Conservation (phyloP, 345 rosid genomes). For the Camelina laxa region DNA sequence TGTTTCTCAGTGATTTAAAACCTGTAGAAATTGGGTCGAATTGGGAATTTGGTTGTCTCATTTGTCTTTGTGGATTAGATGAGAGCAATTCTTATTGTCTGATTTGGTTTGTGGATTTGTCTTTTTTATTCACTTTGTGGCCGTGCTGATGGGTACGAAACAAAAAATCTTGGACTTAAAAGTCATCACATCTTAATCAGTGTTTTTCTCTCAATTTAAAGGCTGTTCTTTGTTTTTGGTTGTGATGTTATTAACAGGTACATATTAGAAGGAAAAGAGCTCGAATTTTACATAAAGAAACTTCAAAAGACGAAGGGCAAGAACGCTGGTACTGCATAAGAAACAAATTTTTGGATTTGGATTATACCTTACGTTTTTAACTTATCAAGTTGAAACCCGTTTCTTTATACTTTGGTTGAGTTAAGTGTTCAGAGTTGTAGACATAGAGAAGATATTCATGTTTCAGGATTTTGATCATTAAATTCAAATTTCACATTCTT, state of each 20-base stretch:
- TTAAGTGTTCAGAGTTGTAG: not conserved
- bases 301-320: slow-evolving; percentile 39
- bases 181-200: not conserved
- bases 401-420: not conserved
- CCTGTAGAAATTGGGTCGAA: not conserved
- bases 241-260: slow-evolving; percentile 19
- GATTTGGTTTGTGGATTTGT: not conserved
- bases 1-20: not conserved
- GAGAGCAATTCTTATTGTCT: not conserved
- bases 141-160: slow-evolving; percentile 28
- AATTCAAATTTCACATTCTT: not conserved
- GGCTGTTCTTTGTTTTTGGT: not conserved
- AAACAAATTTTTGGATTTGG: not conserved
- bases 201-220: not conserved
- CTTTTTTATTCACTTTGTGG: too few relatives aligned
- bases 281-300: slow-evolving; percentile 37
- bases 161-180: not conserved
- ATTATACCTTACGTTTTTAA: not conserved
- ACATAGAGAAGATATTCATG: not conserved
- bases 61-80: too few relatives aligned
- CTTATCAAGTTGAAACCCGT: not conserved
- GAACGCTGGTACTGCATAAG: slow-evolving; percentile 19
- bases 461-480: not conserved
- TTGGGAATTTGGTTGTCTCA: not conserved
- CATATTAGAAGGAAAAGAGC: slow-evolving; percentile 32